Conservation (phyloP, 73 alveolate species). For the Paramecium pentaurelia region DNA sequence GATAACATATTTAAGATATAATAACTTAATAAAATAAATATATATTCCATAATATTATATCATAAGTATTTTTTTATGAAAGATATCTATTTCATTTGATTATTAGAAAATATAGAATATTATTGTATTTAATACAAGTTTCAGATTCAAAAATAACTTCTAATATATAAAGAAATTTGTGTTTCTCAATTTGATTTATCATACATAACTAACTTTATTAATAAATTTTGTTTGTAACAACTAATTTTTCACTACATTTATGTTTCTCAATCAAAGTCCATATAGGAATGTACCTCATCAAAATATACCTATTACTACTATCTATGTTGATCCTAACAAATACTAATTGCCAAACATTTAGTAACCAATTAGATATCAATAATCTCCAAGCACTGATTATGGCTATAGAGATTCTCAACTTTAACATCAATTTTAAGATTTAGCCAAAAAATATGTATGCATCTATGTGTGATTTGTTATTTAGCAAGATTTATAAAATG, state of each 20-base stretch:
- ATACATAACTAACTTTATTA: neutral
- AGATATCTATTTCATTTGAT: no score
- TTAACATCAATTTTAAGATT: neutral
- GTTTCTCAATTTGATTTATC: neutral
- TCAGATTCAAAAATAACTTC: no score
- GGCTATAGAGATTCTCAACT: neutral
- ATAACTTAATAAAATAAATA: no score
- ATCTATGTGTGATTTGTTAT: neutral
- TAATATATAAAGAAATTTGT: neutral
- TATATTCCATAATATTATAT: no score
- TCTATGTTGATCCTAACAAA: neutral
- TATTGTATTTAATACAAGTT: no score
- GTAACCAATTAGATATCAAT: neutral
- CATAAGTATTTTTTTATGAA: no score
- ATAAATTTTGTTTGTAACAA: constrained; percentile 16
- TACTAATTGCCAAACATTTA: neutral
- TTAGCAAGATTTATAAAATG: neutral
- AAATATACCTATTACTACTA: neutral
- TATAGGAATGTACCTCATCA: neutral
- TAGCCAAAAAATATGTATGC: neutral
- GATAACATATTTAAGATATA: no score
- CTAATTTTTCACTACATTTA: neutral
- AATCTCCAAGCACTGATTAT: neutral
- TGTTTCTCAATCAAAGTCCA: neutral
- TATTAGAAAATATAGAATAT: no score